Base-by-base conservation (phyloP, 2,329 filamentous ascomycete genomes). In the Aspergillus vadensis region DNA sequence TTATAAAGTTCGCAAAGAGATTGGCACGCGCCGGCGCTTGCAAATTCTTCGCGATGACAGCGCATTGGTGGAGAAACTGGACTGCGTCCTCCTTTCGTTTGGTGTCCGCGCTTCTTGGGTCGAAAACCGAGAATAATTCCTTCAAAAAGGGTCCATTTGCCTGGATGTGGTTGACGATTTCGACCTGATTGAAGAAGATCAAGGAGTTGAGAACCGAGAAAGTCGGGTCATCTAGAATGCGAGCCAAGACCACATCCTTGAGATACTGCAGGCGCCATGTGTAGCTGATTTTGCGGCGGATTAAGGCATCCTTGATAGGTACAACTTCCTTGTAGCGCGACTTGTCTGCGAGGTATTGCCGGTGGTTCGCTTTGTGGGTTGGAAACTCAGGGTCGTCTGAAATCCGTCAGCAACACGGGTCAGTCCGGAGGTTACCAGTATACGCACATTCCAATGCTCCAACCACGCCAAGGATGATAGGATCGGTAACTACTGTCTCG, bases 121-220 rank as follows among this genome's bases (percentile, higher is more conserved):
- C 85, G 71, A 98, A 97, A 63, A 98, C 92, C 57, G 85, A 85
- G 74, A 98, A 99, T 4, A 98, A 83, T 63, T 97, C 91, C 66
- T 87, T 88, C 27, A 98, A 80, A 70, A 97, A 97, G 1, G 79
- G 78, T 0, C 81, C 81, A 69, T 97, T 97, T 25, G 83, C 84
- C 76, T 97, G 93, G n/a, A 99, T 83, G 77, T 98, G 91, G 72
- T 94, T 91, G 53, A 99, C 90, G 72, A 99, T 97, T 72, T 98
- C 95, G 69, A 98, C 93, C 79, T 99, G 95, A 79, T 98, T 95
- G 83, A 96, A 99, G 81, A 97, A 99, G 67, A 99, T 99, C 69
- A 98, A 85, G 54, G 92, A 97, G 78, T 98, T 99, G 65, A 99
- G 87, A 25, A 98, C 93, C 23, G 92, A 96, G 76, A 98, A 99